Conservation (phyloP, 2,329 filamentous ascomycete species). For the Talaromyces sp. region DNA sequence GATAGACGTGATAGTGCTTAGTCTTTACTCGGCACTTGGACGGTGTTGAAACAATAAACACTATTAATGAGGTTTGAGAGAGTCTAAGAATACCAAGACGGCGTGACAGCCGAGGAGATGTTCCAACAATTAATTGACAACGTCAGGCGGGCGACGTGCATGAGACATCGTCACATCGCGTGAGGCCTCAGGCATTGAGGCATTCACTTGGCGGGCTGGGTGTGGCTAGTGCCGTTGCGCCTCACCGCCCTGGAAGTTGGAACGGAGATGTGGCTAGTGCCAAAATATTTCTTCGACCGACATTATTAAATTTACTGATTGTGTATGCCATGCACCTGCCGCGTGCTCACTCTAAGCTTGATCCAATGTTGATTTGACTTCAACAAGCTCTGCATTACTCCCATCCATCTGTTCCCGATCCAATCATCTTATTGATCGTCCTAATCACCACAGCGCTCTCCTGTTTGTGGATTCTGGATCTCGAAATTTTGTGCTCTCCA, state of each 20-base stretch:
- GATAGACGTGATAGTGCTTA: not conserved
- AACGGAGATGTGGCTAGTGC: slow-evolving; percentile 1
- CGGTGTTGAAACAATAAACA: not conserved
- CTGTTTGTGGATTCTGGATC: not conserved
- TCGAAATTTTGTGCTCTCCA: not conserved
- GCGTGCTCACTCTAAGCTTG: not conserved
- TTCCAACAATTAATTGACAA: no score
- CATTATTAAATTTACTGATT: not conserved
- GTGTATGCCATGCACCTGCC: not conserved
- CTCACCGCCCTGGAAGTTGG: slow-evolving; percentile 10
- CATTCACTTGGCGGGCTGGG: no score
- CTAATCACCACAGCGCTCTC: not conserved
- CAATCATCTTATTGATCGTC: not conserved
- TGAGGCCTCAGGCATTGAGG: not conserved
- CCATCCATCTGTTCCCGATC: not conserved
- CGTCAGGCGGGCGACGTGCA: slow-evolving; percentile 10
- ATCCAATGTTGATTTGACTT: not conserved
- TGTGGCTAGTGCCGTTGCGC: not conserved
- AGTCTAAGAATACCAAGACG: no score
- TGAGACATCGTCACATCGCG: no score
- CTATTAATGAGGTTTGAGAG: no score
- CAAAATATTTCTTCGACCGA: not conserved
- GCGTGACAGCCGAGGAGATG: no score
- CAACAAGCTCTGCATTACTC: not conserved
- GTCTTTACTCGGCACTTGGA: no score